A percentile compares a stretch with the other conserved stretches of the same genome.
These are phyloP conservation scores for Boletus insuetus DNA, from an alignment of 768 basidiomycete species.

Conservation along the genomic window DNA sequence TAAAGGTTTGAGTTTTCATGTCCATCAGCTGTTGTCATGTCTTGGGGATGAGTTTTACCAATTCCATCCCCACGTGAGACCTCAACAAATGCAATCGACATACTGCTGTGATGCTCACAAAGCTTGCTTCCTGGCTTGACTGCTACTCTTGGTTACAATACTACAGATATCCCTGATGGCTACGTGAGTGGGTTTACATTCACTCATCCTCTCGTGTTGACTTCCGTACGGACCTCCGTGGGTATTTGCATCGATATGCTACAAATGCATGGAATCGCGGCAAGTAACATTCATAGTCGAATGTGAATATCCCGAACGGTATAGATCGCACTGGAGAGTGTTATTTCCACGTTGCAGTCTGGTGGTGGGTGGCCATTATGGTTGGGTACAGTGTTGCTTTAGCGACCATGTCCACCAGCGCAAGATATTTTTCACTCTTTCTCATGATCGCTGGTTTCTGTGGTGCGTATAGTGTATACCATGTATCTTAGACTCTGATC, in stretches of 20 bases:
- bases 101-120: background rate
- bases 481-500: background rate
- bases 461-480: slow-evolving; percentile 27
- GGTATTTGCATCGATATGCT: slow-evolving; percentile 50
- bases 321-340: slow-evolving; percentile 58
- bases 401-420: slow-evolving; percentile 46
- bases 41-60: slow-evolving; percentile 53
- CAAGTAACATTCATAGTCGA: slow-evolving; percentile 2
- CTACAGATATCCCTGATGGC: slow-evolving; percentile 55
- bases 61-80: slow-evolving; percentile 54
- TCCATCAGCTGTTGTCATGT: slow-evolving; percentile 49
- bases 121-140: slow-evolving; percentile 40
- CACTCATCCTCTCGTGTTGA: background rate
- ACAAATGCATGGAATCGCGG: slow-evolving; percentile 60
- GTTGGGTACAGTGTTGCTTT: slow-evolving; percentile 59
- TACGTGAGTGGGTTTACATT: slow-evolving; percentile 41
- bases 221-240: slow-evolving; percentile 51
- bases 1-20: slow-evolving; percentile 51
- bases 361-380: slow-evolving; percentile 61
- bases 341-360: slow-evolving; percentile 55
- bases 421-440: slow-evolving; percentile 62
- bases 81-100: background rate
- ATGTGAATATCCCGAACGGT: background rate
- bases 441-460: slow-evolving; percentile 50
- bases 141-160: slow-evolving; percentile 62